These are phyloP conservation scores for Nothopassalora personata DNA, from an alignment of 2,329 filamentous ascomycete species.

Conservation along the genomic window DNA sequence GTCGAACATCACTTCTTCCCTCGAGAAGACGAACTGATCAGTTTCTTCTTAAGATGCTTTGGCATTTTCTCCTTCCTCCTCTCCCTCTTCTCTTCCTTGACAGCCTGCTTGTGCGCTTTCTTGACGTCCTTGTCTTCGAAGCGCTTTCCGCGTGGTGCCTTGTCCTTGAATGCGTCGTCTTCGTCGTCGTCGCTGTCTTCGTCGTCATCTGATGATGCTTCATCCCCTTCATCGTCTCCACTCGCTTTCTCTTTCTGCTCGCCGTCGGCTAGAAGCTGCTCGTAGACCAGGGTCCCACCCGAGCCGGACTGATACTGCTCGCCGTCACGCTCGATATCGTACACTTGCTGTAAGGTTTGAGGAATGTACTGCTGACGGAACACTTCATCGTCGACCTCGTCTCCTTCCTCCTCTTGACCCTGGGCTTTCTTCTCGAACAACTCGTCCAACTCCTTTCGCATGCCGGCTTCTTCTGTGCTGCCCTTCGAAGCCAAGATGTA, in stretches of 20 bases:
- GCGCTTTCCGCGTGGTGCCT: constrained; percentile 69
- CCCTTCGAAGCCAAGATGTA: constrained; percentile 68
- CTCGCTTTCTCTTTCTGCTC: constrained; percentile 37
- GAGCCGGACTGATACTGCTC: constrained; percentile 69
- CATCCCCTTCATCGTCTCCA: constrained; percentile 14
- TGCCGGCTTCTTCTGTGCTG: constrained; percentile 54
- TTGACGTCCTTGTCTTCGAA: constrained; percentile 92
- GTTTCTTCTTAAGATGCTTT: constrained; percentile 89
- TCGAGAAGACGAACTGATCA: constrained; percentile 58
- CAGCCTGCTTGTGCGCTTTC: constrained; percentile 78
- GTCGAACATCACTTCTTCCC: constrained; percentile 51
- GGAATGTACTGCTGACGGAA: constrained; percentile 97
- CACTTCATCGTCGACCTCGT: constrained; percentile 80
- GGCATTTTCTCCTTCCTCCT: constrained; percentile 94
- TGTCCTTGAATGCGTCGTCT: constrained; percentile 45
- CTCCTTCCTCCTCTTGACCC: constrained; percentile 43
- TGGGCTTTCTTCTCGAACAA: constrained; percentile 57
- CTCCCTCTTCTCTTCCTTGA: constrained; percentile 94
- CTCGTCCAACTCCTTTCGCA: constrained; percentile 59
- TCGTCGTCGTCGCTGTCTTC: constrained; percentile 32
- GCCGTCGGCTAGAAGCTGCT: constrained; percentile 71
- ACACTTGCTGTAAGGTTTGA: constrained; percentile 90
- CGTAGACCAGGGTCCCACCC: constrained; percentile 75
- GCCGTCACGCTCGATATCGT: constrained; percentile 88
- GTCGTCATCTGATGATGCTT: constrained; percentile 28